Evolutionary conservation across 78 protist genomes (phyloP).

Genomic region (Creolimax fragrantissima): DNA sequence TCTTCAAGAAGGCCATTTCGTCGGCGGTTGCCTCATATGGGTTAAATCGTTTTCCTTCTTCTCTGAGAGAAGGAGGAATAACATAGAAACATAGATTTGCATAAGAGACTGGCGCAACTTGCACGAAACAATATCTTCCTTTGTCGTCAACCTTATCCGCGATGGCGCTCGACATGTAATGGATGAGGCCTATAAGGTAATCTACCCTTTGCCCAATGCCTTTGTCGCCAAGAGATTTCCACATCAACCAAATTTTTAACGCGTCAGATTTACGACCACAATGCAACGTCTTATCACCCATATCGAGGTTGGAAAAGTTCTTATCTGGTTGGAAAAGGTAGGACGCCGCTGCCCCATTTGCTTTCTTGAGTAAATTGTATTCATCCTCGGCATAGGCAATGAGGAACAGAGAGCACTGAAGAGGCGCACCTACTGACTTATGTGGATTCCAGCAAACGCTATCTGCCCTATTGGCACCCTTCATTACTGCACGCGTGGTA

Average conservation of each 20-base stretch:
- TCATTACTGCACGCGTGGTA: background rate
- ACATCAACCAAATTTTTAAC: constrained; percentile 48
- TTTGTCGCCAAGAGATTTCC: constrained; percentile 31
- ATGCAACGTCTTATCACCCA: constrained; percentile 43
- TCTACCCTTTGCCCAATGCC: constrained; percentile 31
- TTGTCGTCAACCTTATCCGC: background rate
- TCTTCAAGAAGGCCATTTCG: background rate
- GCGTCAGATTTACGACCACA: constrained; percentile 53
- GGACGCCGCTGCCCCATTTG: constrained; percentile 8
- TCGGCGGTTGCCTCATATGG: background rate
- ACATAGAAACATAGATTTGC: constrained; percentile 41
- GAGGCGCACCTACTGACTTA: constrained; percentile 47
- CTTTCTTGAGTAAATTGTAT: background rate
- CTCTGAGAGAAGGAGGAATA: constrained; percentile 7
- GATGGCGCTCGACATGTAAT: background rate
- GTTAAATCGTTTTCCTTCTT: background rate
- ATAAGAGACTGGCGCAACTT: constrained; percentile 3
- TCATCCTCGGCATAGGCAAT: background rate
- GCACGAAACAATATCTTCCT: background rate
- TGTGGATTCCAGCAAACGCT: constrained; percentile 39
- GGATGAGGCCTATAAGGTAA: background rate
- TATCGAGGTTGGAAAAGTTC: background rate
- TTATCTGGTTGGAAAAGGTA: constrained; percentile 53
- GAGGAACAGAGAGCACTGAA: constrained; percentile 40
- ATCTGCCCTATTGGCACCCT: constrained; percentile 33